Evolutionary conservation across 179 eudicot species (phyloP), one percentile per base, ranked within the genome.

Genomic region (Silene noctiflora): DNA sequence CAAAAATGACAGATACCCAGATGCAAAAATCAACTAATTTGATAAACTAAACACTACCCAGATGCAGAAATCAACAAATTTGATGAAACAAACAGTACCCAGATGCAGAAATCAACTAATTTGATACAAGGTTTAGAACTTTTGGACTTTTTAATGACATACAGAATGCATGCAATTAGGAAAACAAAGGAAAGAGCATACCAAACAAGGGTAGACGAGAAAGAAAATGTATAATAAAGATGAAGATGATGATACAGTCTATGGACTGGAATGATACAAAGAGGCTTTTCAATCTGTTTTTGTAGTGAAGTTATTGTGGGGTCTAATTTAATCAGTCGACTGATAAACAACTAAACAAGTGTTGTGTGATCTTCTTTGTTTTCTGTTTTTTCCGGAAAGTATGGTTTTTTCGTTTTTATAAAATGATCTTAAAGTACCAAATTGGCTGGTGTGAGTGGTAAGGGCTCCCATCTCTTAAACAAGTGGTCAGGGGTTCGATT

Each of bases 191-290:
- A 66, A 60, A 58, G 39, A 60, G 22, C 24, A 58, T 61, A 67
- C 35, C 21, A 9, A 19, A 75, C 17, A 9, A 21, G 42, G 0
- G 16, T 5, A 17, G 62, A 33, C 10, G 35, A 42, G 56, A 33
- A 56, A 42, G 44, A 17, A 60, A 77, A 59, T 14, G 29, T 27
- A 27, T n/a, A 73, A 77, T 74, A 76, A 67, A 77, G 80, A 69
- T 31, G 27, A 25, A 33, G 39, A 33, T 33, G 39, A 33, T 8
- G 46, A 8, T 39, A 39, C 4, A 17, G 71, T 77, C 24, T 56
- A 75, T 74, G 84, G 84, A 74, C 84, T 74, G 63, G 53, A 81
- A 81, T 74, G 81, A 78, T 69, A 68, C 76, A 78, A 62, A 67
- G 27, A 11, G 58, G 69, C 61, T 19, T 14, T 44, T 51, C 75